A percentile compares a stretch with the other conserved stretches of the same genome.
Conservation (phyloP, 2,329 filamentous ascomycete species). For the Hyphodiscus sp. region DNA sequence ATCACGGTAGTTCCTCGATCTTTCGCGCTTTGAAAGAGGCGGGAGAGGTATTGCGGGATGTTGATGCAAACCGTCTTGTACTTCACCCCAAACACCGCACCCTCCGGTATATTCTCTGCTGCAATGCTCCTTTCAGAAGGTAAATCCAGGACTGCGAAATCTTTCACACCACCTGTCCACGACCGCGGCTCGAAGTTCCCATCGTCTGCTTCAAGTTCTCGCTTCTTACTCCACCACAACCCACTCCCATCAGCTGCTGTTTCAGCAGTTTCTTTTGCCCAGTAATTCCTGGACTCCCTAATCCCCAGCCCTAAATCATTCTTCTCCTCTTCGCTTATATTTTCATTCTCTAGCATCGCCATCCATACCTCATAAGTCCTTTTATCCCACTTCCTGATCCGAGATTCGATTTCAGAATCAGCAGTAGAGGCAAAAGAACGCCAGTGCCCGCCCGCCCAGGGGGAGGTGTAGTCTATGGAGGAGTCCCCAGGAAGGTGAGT, state of each 20-base stretch:
- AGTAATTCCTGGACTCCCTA: conserved; percentile 3
- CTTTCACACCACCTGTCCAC: conserved; percentile 8
- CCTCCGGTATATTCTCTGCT: not conserved
- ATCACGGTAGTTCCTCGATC: conserved; percentile 7
- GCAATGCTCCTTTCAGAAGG: not conserved
- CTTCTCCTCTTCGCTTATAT: conserved; percentile 21
- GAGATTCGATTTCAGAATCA: conserved; percentile 20
- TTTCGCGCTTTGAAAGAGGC: conserved; percentile 24
- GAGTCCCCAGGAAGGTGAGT: conserved; percentile 34
- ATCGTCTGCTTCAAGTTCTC: conserved; percentile 1
- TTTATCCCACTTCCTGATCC: conserved; percentile 36
- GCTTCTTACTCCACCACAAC: conserved; percentile 11
- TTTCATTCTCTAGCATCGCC: conserved; percentile 18
- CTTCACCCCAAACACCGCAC: conserved; percentile 9
- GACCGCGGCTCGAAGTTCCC: conserved; percentile 7
- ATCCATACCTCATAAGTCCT: conserved; percentile 38
- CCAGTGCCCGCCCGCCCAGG: conserved; percentile 43
- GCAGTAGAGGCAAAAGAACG: conserved; percentile 33
- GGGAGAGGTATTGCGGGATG: conserved; percentile 9
- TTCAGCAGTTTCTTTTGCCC: conserved; percentile 6
- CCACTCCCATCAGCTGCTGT: conserved; percentile 5
- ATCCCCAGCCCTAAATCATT: conserved; percentile 18
- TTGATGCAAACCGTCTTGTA: conserved; percentile 16
- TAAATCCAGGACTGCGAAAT: conserved; percentile 7
- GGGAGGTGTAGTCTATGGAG: conserved; percentile 13